These are phyloP conservation scores for Ambrosiella xylebori DNA, from an alignment of 2,329 filamentous ascomycete genomes.

Conservation along the genomic window DNA sequence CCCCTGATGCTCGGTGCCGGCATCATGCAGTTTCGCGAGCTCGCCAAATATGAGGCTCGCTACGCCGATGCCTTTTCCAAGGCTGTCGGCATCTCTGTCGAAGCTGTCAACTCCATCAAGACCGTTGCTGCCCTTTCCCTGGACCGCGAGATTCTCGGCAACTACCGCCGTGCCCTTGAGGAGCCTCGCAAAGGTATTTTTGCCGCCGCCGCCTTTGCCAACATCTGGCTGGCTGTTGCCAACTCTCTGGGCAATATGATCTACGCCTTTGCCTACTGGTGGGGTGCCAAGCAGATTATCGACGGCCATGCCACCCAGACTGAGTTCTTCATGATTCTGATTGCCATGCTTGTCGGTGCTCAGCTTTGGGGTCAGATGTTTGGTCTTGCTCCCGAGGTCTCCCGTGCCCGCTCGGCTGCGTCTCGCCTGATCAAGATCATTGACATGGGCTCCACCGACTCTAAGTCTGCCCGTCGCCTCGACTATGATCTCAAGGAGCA, in stretches of 20 bases:
- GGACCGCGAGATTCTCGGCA: slow-evolving; percentile 32
- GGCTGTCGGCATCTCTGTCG: slow-evolving; percentile 46
- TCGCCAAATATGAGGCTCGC: slow-evolving; percentile 43
- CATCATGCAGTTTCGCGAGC: slow-evolving; percentile 47
- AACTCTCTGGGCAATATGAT: slow-evolving; percentile 48
- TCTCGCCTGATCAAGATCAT: slow-evolving; percentile 37
- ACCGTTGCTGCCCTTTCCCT: slow-evolving; percentile 41
- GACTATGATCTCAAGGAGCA: slow-evolving; percentile 15
- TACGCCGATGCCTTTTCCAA: slow-evolving; percentile 47
- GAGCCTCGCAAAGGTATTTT: slow-evolving; percentile 37
- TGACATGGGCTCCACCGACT: slow-evolving; percentile 22
- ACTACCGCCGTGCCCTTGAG: slow-evolving; percentile 35
- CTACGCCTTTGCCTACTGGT: slow-evolving; percentile 66
- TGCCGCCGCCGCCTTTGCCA: slow-evolving; percentile 31
- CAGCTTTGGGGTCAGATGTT: slow-evolving; percentile 62
- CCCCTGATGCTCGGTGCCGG: slow-evolving; percentile 53
- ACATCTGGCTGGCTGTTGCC: slow-evolving; percentile 42
- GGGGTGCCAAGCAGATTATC: slow-evolving; percentile 55
- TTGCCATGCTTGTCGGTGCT: slow-evolving; percentile 54
- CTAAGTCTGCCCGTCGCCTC: slow-evolving; percentile 10
- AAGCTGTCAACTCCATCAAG: slow-evolving; percentile 48
- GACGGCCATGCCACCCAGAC: slow-evolving; percentile 44
- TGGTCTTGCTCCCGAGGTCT: slow-evolving; percentile 57
- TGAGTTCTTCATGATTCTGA: slow-evolving; percentile 59
- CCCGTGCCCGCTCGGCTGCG: slow-evolving; percentile 44